Evolutionary conservation across 2,329 filamentous ascomycete genomes (phyloP).

Genomic region (Diaporthe ilicicola): DNA sequence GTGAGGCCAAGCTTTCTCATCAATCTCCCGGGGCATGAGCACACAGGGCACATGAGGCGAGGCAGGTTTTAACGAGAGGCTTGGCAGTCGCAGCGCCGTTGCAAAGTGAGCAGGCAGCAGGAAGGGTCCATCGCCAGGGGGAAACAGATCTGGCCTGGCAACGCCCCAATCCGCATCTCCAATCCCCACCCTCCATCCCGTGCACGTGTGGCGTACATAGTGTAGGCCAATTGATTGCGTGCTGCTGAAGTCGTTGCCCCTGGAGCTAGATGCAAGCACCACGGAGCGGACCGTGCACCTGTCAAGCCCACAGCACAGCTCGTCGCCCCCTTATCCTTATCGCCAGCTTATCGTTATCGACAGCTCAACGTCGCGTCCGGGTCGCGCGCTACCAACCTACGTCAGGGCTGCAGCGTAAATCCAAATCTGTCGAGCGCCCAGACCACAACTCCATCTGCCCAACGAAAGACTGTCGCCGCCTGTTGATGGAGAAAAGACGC

Average conservation of each 20-base stretch:
- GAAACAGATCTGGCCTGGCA: slow-evolving; percentile 6
- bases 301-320: background rate
- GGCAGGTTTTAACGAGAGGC: slow-evolving; percentile 21
- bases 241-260: background rate
- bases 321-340: slow-evolving; percentile 8
- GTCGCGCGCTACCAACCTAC: background rate
- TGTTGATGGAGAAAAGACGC: slow-evolving; percentile 28
- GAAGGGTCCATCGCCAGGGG: slow-evolving; percentile 11
- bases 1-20: slow-evolving; percentile 13
- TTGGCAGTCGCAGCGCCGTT: slow-evolving; percentile 13
- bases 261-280: background rate
- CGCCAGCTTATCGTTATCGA: slow-evolving; percentile 12
- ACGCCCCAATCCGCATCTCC: background rate
- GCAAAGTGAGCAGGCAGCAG: background rate
- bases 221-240: background rate
- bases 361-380: slow-evolving; percentile 2
- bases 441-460: background rate
- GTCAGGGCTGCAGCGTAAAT: slow-evolving; percentile 4
- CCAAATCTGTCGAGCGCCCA: background rate
- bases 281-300: background rate
- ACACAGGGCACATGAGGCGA: background rate
- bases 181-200: background rate
- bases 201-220: too few species aligned
- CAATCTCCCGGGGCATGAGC: slow-evolving; percentile 1
- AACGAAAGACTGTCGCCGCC: background rate